Evolutionary conservation across 2,329 filamentous ascomycete species (phyloP).

Genomic region (Fusarium gaditjirri): DNA sequence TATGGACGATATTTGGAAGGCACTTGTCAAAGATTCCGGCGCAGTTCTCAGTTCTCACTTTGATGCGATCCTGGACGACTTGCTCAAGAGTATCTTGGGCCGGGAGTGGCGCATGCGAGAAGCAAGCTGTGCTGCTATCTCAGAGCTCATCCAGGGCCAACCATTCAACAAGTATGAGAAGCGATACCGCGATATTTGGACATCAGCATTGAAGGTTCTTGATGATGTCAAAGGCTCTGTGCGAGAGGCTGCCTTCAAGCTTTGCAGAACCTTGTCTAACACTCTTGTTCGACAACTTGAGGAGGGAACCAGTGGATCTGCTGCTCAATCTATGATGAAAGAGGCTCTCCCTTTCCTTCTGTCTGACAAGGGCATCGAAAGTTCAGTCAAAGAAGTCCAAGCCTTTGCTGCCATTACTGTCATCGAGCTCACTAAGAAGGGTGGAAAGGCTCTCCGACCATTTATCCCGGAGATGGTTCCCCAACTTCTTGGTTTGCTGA

Average conservation of each 20-base stretch:
- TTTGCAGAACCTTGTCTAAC: conserved; percentile 87
- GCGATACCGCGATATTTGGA: conserved; percentile 88
- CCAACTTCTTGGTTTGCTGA: conserved; percentile 82
- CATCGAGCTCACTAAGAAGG: conserved; percentile 89
- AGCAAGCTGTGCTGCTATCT: conserved; percentile 89
- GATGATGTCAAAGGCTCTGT: conserved; percentile 97
- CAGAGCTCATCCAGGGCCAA: conserved; percentile 86
- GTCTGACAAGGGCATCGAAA: conserved; percentile 89
- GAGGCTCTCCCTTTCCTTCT: conserved; percentile 91
- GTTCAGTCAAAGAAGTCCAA: conserved; percentile 87
- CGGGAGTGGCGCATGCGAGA: conserved; percentile 94
- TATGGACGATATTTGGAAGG: conserved; percentile 98
- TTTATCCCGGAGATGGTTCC: conserved; percentile 86
- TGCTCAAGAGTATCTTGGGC: conserved; percentile 85
- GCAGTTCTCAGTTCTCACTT: conserved; percentile 83
- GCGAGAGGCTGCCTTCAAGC: conserved; percentile 78
- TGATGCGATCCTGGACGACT: conserved; percentile 86
- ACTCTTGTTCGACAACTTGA: conserved; percentile 88
- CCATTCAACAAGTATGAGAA: conserved; percentile 81
- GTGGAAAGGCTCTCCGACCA: conserved; percentile 79
- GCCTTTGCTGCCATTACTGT: conserved; percentile 84
- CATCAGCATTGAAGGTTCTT: conserved; percentile 85
- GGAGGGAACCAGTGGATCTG: conserved; percentile 75
- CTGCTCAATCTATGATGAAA: conserved; percentile 81
- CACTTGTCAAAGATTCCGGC: conserved; percentile 88